Base-by-base conservation (phyloP, 148 eudicot species). In the Pouteria glomerata region DNA sequence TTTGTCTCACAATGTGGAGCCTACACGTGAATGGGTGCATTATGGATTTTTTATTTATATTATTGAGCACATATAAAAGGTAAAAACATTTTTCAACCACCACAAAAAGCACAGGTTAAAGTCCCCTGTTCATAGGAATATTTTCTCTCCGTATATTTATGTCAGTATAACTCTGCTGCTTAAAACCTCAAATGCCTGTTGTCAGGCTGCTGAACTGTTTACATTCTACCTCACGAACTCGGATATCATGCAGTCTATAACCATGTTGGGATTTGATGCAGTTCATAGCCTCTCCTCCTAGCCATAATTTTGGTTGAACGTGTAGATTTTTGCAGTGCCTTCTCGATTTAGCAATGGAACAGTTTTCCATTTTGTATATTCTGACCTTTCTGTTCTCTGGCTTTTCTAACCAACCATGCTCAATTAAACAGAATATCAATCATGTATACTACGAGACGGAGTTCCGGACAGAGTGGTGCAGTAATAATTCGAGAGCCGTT, bases 381-480 rank as follows among this genome's bases (percentile, higher is more conserved):
- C 27, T 59, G 5, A 1, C 14, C 41, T 18, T 16, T 50, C 5
- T 48, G 8, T 73, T 5, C n/a, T 65, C 11, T 16, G 37, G 34
- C 21, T 19, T 13, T 39, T 31, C 39, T 51, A 1, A 51, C 62
- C 48, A 67, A 39, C 39, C 7, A 31, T 41, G 34, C 70, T 11
- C 14, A 69, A 62, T 31, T 51, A 62, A 53, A 72, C 96, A 95
- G 98, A 86, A 82, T 63, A 88, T 91, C 73, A 84, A 77, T 73
- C 90, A 89, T 71, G 84, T 95, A 65, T 86, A 89, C 78, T 95
- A 89, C 34, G 97, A 82, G 66, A 88, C 93, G 3, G 98, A 95
- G 72, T 84, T 16, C 77, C 85, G 98, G 74, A 91, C 90, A 0
- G 97, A 95, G 77, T 91, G 98, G 98, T 95, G 98, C 81, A 76